These are phyloP conservation scores for Fallopia convolvulus DNA, from an alignment of 148 eudicot species.

Conservation along the genomic window DNA sequence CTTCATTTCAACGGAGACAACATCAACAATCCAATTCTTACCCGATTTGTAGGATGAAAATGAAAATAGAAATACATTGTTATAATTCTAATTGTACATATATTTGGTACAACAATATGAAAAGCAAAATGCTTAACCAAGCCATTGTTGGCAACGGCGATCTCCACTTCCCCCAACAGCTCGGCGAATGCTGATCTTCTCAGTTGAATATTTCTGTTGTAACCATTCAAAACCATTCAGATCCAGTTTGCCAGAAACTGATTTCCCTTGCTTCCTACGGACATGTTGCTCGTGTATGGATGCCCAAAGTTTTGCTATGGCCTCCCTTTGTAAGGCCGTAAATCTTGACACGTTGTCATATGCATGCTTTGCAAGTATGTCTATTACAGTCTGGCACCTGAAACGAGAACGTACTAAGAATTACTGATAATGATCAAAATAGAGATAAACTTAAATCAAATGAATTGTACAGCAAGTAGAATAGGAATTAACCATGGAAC, in stretches of 20 bases:
- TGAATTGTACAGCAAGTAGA: background rate
- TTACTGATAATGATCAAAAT: conserved; percentile 3
- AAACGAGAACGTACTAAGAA: conserved; percentile 10
- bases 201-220: conserved; percentile 84
- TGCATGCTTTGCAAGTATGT: conserved; percentile 87
- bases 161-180: conserved; percentile 71
- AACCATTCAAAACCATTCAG: conserved; percentile 43
- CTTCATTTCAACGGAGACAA: no score
- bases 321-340: conserved; percentile 64
- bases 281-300: conserved; percentile 78
- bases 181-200: conserved; percentile 85
- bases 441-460: background rate
- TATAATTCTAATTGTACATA: background rate
- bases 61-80: background rate
- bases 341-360: conserved; percentile 69
- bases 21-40: no score
- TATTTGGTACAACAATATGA: background rate
- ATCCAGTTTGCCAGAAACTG: conserved; percentile 92
- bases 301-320: conserved; percentile 76
- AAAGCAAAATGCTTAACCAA: conserved; percentile 39
- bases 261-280: conserved; percentile 86
- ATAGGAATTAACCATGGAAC: conserved; percentile 51
- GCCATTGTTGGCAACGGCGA: conserved; percentile 77
- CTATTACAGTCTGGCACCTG: conserved; percentile 98
- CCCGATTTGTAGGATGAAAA: no score